Evolutionary conservation across 768 basidiomycete species (phyloP), one percentile per base, ranked within the genome.

Genomic region (Russula sp.): DNA sequence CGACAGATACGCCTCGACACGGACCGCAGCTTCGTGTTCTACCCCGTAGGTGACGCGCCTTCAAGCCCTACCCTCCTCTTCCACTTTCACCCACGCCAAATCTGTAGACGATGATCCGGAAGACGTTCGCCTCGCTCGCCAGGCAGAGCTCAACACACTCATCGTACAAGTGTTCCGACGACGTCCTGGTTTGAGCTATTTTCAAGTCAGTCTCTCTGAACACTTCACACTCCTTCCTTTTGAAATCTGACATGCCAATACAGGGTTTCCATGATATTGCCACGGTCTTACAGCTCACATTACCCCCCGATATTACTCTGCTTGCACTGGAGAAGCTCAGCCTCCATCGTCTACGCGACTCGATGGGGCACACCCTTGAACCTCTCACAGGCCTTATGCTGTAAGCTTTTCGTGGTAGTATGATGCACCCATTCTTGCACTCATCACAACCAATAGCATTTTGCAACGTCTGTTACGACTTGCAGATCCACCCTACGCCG

Each of bases 231-330:
- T 35, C 5, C 5, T n/a, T 34, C 39, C 36, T 29, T 14, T n/a
- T 49, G n/a, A 42, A 32, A 38, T 22, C 29, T 51, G 35, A 56
- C 13, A 46, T n/a, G 18, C 13, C 22, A n/a, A 56, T 50, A 43
- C 71, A 95, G 85, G 94, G 94, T 48, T 96, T 90, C 73, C 94
- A 97, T 69, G 94, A 97, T 69, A 92, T 98, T 46, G 78, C 92
- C 22, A 88, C 91, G 0, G 92, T 97, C 13, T 63, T 97, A 4
- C 85, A 84, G 67, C 77, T 93, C 36, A 91, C 89, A 0, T 75
- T 93, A 6, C 87, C 88, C 2, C 72, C 71, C 29, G 81, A 84
- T 47, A 67, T 83, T 25, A 86, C 81, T 47, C 71, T 86, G 0
- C 71, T 73, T 3, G 85, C 82, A 51, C 78, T 78, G 7, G 90